A percentile compares a stretch with the other conserved stretches of the same genome.
These are phyloP conservation scores for Hydrangea macrophylla DNA, from an alignment of 148 eudicot species.

Conservation along the genomic window DNA sequence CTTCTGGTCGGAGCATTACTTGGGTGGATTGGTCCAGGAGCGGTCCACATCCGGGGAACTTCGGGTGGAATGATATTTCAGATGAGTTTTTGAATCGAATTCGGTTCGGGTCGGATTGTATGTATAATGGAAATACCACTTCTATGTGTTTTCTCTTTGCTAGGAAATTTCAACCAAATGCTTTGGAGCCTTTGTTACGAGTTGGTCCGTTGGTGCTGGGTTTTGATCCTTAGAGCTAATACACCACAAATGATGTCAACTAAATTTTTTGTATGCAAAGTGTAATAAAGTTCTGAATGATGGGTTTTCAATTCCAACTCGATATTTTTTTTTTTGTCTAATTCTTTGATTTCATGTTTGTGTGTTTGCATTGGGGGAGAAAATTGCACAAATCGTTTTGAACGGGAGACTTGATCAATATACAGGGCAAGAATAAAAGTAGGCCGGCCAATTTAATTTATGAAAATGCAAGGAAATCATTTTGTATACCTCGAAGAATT, in stretches of 20 bases:
- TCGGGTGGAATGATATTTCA: slow-evolving; percentile 31
- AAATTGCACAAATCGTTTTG: too few species aligned
- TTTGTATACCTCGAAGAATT: too few species aligned
- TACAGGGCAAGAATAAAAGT: too few species aligned
- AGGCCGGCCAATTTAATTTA: too few species aligned
- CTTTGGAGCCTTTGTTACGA: slow-evolving; percentile 40
- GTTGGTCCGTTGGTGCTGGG: slow-evolving; percentile 47
- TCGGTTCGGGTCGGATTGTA: slow-evolving; percentile 36
- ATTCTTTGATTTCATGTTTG: too few species aligned
- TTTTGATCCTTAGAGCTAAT: slow-evolving; percentile 26
- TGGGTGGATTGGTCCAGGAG: slow-evolving; percentile 60
- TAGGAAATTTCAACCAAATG: slow-evolving; percentile 50
- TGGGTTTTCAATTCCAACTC: too few species aligned
- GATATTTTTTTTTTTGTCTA: too few species aligned
- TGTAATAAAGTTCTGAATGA: not conserved
- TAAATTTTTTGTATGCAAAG: not conserved
- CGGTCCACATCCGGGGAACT: slow-evolving; percentile 59
- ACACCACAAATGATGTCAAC: not conserved
- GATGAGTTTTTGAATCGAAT: slow-evolving; percentile 44
- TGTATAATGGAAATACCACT: slow-evolving; percentile 41
- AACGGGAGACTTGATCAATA: too few species aligned
- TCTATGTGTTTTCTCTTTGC: slow-evolving; percentile 59
- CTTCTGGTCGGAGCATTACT: slow-evolving; percentile 40
- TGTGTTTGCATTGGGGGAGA: too few species aligned
- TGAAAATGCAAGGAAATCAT: too few species aligned